Percentiles rank a stretch among this genome's conserved stretches.
Evolutionary conservation across 805 yeast genomes (phyloP).

Genomic region (Candida adriatica): DNA sequence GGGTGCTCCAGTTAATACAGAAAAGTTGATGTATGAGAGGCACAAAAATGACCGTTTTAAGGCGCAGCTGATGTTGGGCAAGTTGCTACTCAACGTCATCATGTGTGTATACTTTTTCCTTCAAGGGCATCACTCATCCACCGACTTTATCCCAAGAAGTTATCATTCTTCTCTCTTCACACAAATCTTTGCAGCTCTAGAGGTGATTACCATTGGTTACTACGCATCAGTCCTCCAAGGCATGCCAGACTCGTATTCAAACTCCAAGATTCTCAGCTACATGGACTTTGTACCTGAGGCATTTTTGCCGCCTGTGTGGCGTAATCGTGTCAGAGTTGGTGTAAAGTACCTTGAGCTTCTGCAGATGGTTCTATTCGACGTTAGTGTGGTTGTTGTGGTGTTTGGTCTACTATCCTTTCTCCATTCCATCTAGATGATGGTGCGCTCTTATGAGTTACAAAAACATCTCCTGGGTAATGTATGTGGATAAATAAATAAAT

Average conservation of each 20-base stretch:
- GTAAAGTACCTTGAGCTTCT: constrained; percentile 22
- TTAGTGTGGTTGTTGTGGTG: constrained; percentile 15
- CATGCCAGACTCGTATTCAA: constrained; percentile 17
- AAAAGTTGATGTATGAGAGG: constrained; percentile 11
- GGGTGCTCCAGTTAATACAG: constrained; percentile 3
- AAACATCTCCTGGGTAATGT: too few species aligned
- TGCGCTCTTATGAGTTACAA: too few species aligned
- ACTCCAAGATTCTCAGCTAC: constrained; percentile 17
- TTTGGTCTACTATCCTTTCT: constrained; percentile 18
- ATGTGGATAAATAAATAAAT: constrained; percentile 2
- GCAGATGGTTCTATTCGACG: constrained; percentile 19
- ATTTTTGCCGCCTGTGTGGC: constrained; percentile 13
- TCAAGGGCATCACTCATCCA: constrained; percentile 10
- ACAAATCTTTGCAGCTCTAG: constrained; percentile 14
- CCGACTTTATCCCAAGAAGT: constrained; percentile 7
- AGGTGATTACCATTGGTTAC: constrained; percentile 14
- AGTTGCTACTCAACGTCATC: constrained; percentile 3
- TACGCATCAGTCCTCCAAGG: constrained; percentile 13
- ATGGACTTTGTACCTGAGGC: constrained; percentile 18
- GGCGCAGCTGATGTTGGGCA: constrained; percentile 16
- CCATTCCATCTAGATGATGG: too few species aligned
- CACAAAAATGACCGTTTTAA: constrained; percentile 18
- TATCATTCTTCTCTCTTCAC: constrained; percentile 11
- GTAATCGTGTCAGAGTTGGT: constrained; percentile 15
- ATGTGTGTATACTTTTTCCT: constrained; percentile 11